phyloP scores from a whole-genome alignment of 1,284 basidiomycete species.

The Ganoderma sp. region DNA sequence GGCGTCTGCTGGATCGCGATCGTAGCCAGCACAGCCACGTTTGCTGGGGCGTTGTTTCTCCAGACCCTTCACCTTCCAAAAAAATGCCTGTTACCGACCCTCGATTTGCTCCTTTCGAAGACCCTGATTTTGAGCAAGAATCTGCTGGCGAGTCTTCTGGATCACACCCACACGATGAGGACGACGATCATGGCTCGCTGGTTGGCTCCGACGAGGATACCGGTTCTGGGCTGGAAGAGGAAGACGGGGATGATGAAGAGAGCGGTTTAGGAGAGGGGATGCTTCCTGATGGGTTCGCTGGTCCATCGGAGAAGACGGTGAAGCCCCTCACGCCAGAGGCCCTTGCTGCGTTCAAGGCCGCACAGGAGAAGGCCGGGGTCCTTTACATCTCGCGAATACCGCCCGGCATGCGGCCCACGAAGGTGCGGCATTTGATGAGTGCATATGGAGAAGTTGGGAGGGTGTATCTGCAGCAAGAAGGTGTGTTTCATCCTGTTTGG shows the following conservation, averaged over 20 bases:
- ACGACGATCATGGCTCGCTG: slow-evolving; percentile 37
- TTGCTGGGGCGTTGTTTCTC: too few relatives aligned
- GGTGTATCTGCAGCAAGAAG: slow-evolving; percentile 89
- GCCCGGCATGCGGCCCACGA: slow-evolving; percentile 98
- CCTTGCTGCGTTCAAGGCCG: slow-evolving; percentile 71
- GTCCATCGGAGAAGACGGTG: slow-evolving; percentile 58
- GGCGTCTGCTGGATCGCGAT: not conserved
- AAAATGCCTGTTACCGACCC: slow-evolving; percentile 30
- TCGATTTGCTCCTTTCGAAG: slow-evolving; percentile 36
- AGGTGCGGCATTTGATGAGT: slow-evolving; percentile 93
- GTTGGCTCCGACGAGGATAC: slow-evolving; percentile 34
- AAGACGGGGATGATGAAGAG: slow-evolving; percentile 25
- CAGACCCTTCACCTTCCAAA: not conserved
- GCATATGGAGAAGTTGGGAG: slow-evolving; percentile 83
- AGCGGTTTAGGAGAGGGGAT: slow-evolving; percentile 48
- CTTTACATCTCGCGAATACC: slow-evolving; percentile 97
- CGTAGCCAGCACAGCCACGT: slow-evolving; percentile 20
- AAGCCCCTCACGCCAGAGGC: slow-evolving; percentile 76
- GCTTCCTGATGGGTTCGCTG: slow-evolving; percentile 63
- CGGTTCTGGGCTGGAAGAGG: slow-evolving; percentile 37
- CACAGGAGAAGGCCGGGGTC: slow-evolving; percentile 79
- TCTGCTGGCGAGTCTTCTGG: slow-evolving; percentile 11
- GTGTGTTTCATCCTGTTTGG: slow-evolving; percentile 45
- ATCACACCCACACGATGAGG: slow-evolving; percentile 20
- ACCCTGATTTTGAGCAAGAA: slow-evolving; percentile 34